Conservation (phyloP, 345 rosid genomes). For the Microcos paniculata region DNA sequence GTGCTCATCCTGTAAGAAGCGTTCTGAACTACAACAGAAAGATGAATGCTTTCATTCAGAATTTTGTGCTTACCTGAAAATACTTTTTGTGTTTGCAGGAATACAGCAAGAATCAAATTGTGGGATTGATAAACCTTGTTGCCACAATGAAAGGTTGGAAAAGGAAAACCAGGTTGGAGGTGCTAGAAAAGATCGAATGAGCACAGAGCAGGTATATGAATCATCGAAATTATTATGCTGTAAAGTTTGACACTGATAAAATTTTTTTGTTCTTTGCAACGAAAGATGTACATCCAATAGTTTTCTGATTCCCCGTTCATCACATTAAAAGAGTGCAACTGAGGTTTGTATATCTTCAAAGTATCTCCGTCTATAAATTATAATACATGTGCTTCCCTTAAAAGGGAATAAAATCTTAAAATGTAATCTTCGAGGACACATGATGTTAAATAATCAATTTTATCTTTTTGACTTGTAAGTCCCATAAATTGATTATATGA, state of each 20-base stretch:
- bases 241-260: slow-evolving; percentile 19
- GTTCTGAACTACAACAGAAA: not conserved
- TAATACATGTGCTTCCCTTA: not conserved
- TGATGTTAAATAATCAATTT: not conserved
- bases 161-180: slow-evolving; percentile 84
- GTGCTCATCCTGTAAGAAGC: slow-evolving; percentile 79
- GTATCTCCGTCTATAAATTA: not conserved
- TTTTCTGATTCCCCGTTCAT: not conserved
- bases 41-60: not conserved
- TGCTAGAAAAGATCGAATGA: slow-evolving; percentile 80
- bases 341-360: slow-evolving; percentile 9
- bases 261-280: slow-evolving; percentile 1
- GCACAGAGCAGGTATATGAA: slow-evolving; percentile 31
- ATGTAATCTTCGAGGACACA: not conserved
- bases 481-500: not conserved
- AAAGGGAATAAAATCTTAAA: not conserved
- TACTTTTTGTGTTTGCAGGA: slow-evolving; percentile 45
- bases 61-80: not conserved
- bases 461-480: not conserved
- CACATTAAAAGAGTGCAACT: slow-evolving; percentile 4
- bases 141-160: slow-evolving; percentile 97
- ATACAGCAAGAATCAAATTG: slow-evolving; percentile 70
- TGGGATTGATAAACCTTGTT: slow-evolving; percentile 83
- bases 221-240: slow-evolving; percentile 5
- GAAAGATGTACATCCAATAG: slow-evolving; percentile 13